phyloP scores from a whole-genome alignment of 441 rosid genomes.

The Aquilaria agallochum region DNA sequence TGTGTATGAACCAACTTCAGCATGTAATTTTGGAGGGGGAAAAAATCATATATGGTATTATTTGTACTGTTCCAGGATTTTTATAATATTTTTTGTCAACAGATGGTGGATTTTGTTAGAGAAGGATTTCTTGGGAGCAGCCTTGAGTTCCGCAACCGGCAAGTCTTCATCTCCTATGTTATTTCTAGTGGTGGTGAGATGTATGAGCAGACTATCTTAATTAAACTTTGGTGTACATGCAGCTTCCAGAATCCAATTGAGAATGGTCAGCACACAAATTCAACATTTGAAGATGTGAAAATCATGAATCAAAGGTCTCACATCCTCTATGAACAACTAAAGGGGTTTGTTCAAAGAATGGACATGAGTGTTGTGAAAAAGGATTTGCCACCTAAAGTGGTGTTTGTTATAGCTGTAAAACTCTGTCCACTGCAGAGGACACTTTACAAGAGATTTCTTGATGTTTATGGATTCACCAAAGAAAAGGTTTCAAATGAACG shows the following conservation, averaged over 20 bases:
- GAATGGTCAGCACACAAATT: conserved; percentile 98
- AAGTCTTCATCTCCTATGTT: conserved; percentile 31
- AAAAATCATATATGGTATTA: conserved; percentile 11
- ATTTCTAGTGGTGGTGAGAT: conserved; percentile 6
- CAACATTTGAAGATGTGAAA: conserved; percentile 92
- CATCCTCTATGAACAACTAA: conserved; percentile 92
- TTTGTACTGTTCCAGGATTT: conserved; percentile 10
- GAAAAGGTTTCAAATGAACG: conserved; percentile 58
- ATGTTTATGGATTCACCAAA: conserved; percentile 77
- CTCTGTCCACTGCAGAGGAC: conserved; percentile 92
- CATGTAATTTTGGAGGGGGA: background rate
- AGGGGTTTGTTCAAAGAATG: conserved; percentile 99
- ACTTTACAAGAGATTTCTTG: conserved; percentile 92
- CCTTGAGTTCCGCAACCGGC: conserved; percentile 97
- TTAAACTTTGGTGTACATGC: conserved; percentile 26
- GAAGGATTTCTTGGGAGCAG: conserved; percentile 99
- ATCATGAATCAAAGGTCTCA: conserved; percentile 99
- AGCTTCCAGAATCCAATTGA: conserved; percentile 99
- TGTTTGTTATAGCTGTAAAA: conserved; percentile 93
- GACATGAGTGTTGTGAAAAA: conserved; percentile 98
- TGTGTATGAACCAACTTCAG: conserved; percentile 59
- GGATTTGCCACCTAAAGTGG: conserved; percentile 99
- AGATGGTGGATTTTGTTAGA: conserved; percentile 99
- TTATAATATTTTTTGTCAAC: conserved; percentile 31
- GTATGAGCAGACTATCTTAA: conserved; percentile 1